phyloP scores from a whole-genome alignment of 78 protist species.

The Anaeramoeba flamelloides region DNA sequence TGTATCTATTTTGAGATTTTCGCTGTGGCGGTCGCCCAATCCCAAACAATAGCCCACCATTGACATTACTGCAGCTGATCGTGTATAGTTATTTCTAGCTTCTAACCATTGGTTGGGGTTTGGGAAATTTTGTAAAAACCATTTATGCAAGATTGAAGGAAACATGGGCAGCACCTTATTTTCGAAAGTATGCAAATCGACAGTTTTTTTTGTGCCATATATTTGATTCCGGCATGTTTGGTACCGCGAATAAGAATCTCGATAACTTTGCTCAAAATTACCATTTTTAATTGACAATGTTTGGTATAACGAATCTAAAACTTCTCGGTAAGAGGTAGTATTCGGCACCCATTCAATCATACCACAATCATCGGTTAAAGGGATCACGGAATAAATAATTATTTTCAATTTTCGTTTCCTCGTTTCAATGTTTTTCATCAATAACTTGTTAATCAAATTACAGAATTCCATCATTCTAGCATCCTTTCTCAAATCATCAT shows the following conservation, averaged over 20 bases:
- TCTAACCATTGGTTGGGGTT: conserved; percentile 65
- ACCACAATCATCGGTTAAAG: conserved; percentile 61
- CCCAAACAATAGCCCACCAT: conserved; percentile 72
- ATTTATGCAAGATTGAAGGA: conserved; percentile 62
- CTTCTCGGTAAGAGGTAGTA: conserved; percentile 20
- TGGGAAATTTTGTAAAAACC: conserved; percentile 53
- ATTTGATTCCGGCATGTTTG: not conserved
- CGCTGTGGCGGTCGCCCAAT: conserved; percentile 76
- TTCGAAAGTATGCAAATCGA: not conserved
- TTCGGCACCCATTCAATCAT: conserved; percentile 76
- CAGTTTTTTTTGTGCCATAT: too few relatives aligned
- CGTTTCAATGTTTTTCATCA: conserved; percentile 38
- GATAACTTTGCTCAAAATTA: not conserved
- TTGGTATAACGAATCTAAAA: conserved; percentile 17
- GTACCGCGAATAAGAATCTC: too few relatives aligned
- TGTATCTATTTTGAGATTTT: conserved; percentile 68
- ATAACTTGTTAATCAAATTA: conserved; percentile 44
- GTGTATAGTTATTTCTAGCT: conserved; percentile 45
- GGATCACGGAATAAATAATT: conserved; percentile 57
- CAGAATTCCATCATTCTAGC: conserved; percentile 66
- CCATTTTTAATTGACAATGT: not conserved
- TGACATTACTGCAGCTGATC: conserved; percentile 51
- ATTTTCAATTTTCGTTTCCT: conserved; percentile 35
- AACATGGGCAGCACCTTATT: conserved; percentile 5
- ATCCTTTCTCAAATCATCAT: conserved; percentile 84